phyloP scores from a whole-genome alignment of 225 moss, liverwort and hornwort species.

The Asterella californica region DNA sequence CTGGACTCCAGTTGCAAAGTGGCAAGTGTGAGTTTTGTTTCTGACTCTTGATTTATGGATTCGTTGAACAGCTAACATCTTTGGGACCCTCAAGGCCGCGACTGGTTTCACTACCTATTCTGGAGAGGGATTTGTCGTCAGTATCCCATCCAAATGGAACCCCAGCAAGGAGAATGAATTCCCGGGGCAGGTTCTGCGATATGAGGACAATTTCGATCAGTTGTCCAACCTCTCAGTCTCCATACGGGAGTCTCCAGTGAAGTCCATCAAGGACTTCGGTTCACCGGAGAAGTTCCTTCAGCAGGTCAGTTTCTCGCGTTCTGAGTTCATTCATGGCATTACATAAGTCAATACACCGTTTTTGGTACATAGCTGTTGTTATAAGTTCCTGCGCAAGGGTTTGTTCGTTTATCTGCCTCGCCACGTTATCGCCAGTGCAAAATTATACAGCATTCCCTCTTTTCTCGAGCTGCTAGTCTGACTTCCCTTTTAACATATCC shows the following conservation, averaged over 20 bases:
- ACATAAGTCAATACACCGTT: too few relatives aligned
- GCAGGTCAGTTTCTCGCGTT: conserved; percentile 55
- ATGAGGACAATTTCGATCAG: conserved; percentile 84
- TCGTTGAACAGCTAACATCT: conserved; percentile 61
- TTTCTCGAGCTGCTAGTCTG: too few relatives aligned
- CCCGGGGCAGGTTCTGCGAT: conserved; percentile 85
- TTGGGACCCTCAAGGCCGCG: conserved; percentile 54
- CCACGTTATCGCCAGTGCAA: too few relatives aligned
- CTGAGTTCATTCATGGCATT: too few relatives aligned
- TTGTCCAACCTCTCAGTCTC: conserved; percentile 63
- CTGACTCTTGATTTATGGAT: not conserved
- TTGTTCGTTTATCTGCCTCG: too few relatives aligned
- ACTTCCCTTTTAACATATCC: not conserved
- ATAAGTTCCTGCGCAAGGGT: too few relatives aligned
- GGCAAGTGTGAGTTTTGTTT: too few relatives aligned
- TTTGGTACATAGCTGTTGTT: too few relatives aligned
- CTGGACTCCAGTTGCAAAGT: too few relatives aligned
- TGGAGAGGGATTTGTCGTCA: conserved; percentile 58
- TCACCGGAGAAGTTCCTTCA: conserved; percentile 70
- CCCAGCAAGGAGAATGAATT: conserved; percentile 92
- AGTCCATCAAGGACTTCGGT: conserved; percentile 77
- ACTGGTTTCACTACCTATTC: conserved; percentile 52
- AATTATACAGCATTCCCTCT: too few relatives aligned
- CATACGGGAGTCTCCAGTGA: conserved; percentile 52
- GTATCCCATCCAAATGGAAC: conserved; percentile 82